Evolutionary conservation across 2,329 filamentous ascomycete species (phyloP).

Genomic region (Phialemoniopsis sp.): DNA sequence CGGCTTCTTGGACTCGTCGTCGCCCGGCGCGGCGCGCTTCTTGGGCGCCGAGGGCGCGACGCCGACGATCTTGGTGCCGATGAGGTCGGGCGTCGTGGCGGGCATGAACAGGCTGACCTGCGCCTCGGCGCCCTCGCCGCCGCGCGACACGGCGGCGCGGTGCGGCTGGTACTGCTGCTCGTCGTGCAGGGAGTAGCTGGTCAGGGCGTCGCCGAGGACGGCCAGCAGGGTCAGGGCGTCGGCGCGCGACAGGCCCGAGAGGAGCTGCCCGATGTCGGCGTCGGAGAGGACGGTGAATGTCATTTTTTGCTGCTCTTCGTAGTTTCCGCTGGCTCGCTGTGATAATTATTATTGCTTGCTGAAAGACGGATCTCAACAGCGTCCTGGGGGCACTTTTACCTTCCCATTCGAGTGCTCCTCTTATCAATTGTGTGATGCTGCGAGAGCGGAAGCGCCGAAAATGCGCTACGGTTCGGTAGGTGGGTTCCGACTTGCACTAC

Average conservation of each 20-base stretch:
- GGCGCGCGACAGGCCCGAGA: slow-evolving; percentile 50
- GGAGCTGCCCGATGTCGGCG: slow-evolving; percentile 47
- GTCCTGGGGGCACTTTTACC: no score
- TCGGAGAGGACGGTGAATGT: slow-evolving; percentile 57
- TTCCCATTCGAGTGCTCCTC: no score
- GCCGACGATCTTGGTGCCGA: slow-evolving; percentile 61
- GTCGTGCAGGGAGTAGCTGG: slow-evolving; percentile 60
- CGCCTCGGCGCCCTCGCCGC: slow-evolving; percentile 36
- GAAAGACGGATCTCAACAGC: no score
- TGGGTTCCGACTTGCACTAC: no score
- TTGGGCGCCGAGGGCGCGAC: slow-evolving; percentile 15
- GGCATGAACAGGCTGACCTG: slow-evolving; percentile 65
- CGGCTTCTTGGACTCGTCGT: no score
- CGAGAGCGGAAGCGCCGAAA: no score
- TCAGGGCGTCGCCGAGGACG: slow-evolving; percentile 54
- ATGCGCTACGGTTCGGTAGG: no score
- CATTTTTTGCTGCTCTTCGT: slow-evolving; percentile 22
- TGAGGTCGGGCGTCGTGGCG: slow-evolving; percentile 51
- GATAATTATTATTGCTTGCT: no score
- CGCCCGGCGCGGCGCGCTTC: slow-evolving; percentile 18
- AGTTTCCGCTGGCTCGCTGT: no score
- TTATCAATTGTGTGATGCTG: no score
- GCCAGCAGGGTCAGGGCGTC: slow-evolving; percentile 54
- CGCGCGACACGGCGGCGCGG: slow-evolving; percentile 54
- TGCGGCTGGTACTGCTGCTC: slow-evolving; percentile 60